Percentiles rank a stretch among this genome's conserved stretches.
phyloP scores from a whole-genome alignment of 352 stramenopile genomes.

The Phytophthora megakarya region DNA sequence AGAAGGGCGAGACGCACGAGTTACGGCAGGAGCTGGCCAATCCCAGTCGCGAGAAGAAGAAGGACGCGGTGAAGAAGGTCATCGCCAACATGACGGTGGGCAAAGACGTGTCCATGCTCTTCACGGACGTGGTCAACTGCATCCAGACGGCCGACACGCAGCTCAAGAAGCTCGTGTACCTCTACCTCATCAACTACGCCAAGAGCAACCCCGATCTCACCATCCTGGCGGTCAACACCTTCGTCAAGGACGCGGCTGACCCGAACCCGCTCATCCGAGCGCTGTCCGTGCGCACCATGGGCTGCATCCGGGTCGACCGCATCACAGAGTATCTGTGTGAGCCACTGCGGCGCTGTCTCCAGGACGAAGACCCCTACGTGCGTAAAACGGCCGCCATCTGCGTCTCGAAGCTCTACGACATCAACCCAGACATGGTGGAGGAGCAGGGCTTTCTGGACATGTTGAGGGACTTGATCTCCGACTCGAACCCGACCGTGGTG shows the following conservation, averaged over 20 bases:
- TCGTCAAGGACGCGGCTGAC: constrained; percentile 93
- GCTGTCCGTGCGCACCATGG: constrained; percentile 99
- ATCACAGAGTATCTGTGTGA: constrained; percentile 99
- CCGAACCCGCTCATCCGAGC: constrained; percentile 95
- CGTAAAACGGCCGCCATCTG: constrained; percentile 99
- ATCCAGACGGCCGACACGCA: constrained; percentile 99
- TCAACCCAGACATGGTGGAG: constrained; percentile 97
- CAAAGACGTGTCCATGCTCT: constrained; percentile 99
- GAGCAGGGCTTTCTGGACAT: constrained; percentile 96
- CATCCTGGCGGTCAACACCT: constrained; percentile 99
- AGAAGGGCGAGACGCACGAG: constrained; percentile 99
- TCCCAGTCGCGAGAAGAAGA: constrained; percentile 97
- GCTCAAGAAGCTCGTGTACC: constrained; percentile 99
- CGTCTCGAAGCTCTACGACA: constrained; percentile 99
- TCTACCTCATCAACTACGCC: constrained; percentile 99
- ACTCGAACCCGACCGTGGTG: constrained; percentile 98
- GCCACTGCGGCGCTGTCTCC: constrained; percentile 93
- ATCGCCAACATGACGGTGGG: constrained; percentile 99
- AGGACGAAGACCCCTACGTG: constrained; percentile 98
- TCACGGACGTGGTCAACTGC: constrained; percentile 99
- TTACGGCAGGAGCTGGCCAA: constrained; percentile 97
- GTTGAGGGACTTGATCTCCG: constrained; percentile 97
- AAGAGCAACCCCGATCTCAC: constrained; percentile 99
- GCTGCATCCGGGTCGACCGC: constrained; percentile 98
- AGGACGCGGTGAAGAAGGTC: constrained; percentile 99